Evolutionary conservation across 73 alveolate genomes (phyloP).

Genomic region (Paramecium tetraurelia): DNA sequence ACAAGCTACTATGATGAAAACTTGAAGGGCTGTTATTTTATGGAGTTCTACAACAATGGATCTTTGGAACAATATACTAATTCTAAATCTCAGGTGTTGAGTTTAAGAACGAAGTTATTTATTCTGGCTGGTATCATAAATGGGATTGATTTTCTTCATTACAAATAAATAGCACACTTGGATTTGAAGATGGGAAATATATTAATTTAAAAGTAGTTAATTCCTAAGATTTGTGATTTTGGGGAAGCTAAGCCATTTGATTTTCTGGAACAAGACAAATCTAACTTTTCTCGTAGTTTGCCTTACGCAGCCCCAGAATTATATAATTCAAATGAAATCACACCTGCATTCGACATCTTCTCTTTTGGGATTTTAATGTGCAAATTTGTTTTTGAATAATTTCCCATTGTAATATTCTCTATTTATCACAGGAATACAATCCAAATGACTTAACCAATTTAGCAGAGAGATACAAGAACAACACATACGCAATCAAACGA

Average conservation of each 20-base stretch:
- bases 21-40: not conserved
- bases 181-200: not conserved
- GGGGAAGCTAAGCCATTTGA: not conserved
- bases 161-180: not conserved
- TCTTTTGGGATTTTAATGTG: slow-evolving; percentile 1
- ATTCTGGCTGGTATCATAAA: not conserved
- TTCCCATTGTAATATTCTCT: not conserved
- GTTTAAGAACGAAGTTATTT: not conserved
- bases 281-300: not conserved
- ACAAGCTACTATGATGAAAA: not conserved
- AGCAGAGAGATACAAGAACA: not conserved
- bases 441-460: not conserved
- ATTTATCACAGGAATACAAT: not conserved
- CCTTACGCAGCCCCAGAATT: slow-evolving; percentile 46
- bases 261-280: not conserved
- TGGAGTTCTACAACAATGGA: not conserved
- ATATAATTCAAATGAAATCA: not conserved
- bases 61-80: not conserved
- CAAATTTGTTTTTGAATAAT: not conserved
- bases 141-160: not conserved
- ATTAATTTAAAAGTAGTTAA: not conserved
- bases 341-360: not conserved
- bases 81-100: not conserved
- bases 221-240: slow-evolving; percentile 5
- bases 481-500: not conserved